Evolutionary conservation across 805 yeast genomes (phyloP), one percentile per base, ranked within the genome.

Genomic region (Brettanomyces custersianus): DNA sequence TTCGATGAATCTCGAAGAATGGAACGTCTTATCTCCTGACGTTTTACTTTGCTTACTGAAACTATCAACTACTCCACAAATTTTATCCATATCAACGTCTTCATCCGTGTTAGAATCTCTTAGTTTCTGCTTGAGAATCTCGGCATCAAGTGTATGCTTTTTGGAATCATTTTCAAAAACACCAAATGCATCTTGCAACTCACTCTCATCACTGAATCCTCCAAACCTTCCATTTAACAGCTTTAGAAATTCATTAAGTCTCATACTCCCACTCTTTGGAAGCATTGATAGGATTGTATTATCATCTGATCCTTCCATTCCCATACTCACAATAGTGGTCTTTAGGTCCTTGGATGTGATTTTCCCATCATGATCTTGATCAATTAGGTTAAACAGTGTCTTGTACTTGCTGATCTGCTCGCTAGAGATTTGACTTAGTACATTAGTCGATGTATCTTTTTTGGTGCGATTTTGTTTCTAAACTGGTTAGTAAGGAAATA

Each of bases 371-470:
- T 80, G 76, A 41, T 88, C 90, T 25, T 80, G 80, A 51, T 88
- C 96, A 6, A 88, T 73, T 46, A 84, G 55, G 20, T 83, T 75
- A 55, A 87, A 88, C 1, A 92, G 77, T 45, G 83, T 81, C 38
- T 83, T 68, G 38, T 82, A 64, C 43, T 72, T 79, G 12, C 73
- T 63, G 19, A 84, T 74, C 49, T 83, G 85, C 23, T 68, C 75
- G 36, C 73, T 69, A 4, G 78, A 66, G 15, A 85, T 68, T 40
- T 62, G 63, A 20, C 37, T 30, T 20, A 30, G 38, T 12, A 40
- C 29, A 11, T 22, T 31, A 28, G 20, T 26, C 27, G 38, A 35
- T n/a, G 37, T 32, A 4, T 19, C n/a, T n/a, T n/a, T n/a, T 19
- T 26, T n/a, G 20, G 20, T n/a, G n/a, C n/a, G n/a, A n/a, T n/a